Evolutionary conservation across 768 basidiomycete genomes (phyloP).

Genomic region (Podaxis rugospora): DNA sequence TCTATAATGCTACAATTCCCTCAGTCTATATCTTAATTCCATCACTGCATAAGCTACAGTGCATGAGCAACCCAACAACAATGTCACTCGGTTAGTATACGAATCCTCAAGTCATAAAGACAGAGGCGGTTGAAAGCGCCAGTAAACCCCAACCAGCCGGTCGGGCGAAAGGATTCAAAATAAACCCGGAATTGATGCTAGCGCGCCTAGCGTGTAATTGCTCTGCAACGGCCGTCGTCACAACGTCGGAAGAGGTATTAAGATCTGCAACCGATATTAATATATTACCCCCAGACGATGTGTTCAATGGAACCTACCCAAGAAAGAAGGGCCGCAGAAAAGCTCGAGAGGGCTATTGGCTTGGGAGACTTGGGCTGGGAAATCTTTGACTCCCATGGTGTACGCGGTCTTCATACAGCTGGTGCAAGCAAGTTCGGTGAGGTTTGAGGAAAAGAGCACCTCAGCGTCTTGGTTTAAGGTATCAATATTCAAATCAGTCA

Average conservation of each 20-base stretch:
- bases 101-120: background rate
- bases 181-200: background rate
- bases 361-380: constrained; percentile 26
- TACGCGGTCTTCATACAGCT: constrained; percentile 44
- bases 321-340: constrained; percentile 40
- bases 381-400: constrained; percentile 24
- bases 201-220: background rate
- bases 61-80: background rate
- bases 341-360: constrained; percentile 17
- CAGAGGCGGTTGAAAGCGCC: background rate
- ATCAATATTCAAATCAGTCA: constrained; percentile 21
- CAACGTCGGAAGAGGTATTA: background rate
- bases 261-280: constrained; percentile 5
- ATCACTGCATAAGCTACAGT: background rate
- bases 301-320: constrained; percentile 25
- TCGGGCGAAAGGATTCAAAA: background rate
- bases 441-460: constrained; percentile 22
- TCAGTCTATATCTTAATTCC: background rate
- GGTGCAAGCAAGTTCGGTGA: constrained; percentile 36
- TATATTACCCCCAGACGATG: background rate
- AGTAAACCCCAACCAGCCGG: background rate
- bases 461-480: constrained; percentile 18
- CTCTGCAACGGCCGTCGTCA: background rate
- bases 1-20: background rate
- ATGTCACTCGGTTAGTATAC: background rate